phyloP scores from a whole-genome alignment of 805 yeast genomes.

The Metschnikowia peoriensis region DNA sequence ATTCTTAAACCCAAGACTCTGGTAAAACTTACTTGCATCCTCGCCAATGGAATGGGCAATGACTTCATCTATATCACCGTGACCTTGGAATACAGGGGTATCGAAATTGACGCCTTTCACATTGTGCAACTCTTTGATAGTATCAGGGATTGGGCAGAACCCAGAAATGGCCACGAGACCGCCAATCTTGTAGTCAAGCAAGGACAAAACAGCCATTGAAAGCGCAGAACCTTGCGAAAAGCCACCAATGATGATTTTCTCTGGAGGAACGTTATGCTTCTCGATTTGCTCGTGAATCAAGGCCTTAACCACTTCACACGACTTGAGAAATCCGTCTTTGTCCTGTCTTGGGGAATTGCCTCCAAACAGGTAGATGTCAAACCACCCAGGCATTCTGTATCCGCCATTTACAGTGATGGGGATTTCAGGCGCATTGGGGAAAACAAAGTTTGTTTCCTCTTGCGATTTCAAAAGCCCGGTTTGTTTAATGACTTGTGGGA shows the following conservation, averaged over 20 bases:
- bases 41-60: conserved; percentile 44
- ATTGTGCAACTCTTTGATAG: conserved; percentile 19
- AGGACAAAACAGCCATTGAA: conserved; percentile 58
- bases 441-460: conserved; percentile 60
- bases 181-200: conserved; percentile 61
- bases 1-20: conserved; percentile 43
- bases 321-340: conserved; percentile 49
- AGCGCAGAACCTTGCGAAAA: conserved; percentile 94
- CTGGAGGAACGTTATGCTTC: conserved; percentile 50
- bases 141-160: conserved; percentile 46
- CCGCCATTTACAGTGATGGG: conserved; percentile 74
- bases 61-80: conserved; percentile 77
- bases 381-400: conserved; percentile 78
- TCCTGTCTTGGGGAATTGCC: conserved; percentile 49
- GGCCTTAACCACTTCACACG: conserved; percentile 44
- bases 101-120: conserved; percentile 41
- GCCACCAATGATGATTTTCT: conserved; percentile 85
- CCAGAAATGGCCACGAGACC: conserved; percentile 82
- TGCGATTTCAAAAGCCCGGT: conserved; percentile 45
- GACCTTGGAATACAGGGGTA: conserved; percentile 86
- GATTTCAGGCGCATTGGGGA: conserved; percentile 82
- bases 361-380: conserved; percentile 64
- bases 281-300: conserved; percentile 54
- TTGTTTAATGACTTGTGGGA: conserved; percentile 61
- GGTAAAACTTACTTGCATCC: conserved; percentile 44